Base-by-base conservation (phyloP, 2,329 filamentous ascomycete species). In the Dendrostoma leiphaemia region DNA sequence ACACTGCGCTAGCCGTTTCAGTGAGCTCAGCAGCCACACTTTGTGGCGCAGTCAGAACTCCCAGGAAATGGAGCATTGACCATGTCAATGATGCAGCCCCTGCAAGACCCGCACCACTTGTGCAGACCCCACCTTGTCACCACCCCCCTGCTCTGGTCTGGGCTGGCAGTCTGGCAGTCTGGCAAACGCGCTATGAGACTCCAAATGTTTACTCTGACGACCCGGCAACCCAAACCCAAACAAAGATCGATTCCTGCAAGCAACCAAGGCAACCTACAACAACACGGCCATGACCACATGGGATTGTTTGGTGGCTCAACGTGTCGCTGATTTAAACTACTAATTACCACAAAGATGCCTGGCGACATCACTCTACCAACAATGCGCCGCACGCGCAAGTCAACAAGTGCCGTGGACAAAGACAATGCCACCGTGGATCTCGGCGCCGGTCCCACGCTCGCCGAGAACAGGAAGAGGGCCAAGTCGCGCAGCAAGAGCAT, bases 401-500 rank as follows among this genome's bases (percentile, higher is more conserved):
- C 89, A n/a, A 83, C 90, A 57, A 86, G 84, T 17, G 71, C 73
- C 34, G 71, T 78, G 60, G 87, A 90, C 64, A 91, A 91, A 70
- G 90, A 95, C 67, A 95, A 95, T 77, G 80, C 82, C 65, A 89
- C 86, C 3, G 73, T 86, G 40, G 86, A 90, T 61, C 69, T 88
- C 53, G 80, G 77, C 57, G 78, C 80, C 60, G 79, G 77, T 57
- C 78, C 80, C 60, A 72, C 75, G 54, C 66, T 78, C 61, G 77
- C 75, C 28, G 76, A 75, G 55, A 78, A 70, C 65, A 76, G 80
- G 59, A 81, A 80, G 74, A 93, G 91, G 73, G 49, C 55, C n/a
- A 58, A 58, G 52, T 89, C 88, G 55, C 86, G 94, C 61, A 97
- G 93, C 73, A 97, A 97, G 77, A 97, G 93, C 73, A 86, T 99